Percentiles rank a stretch among this genome's conserved stretches.
These are phyloP conservation scores for Tetracentron sinense DNA, from an alignment of 164 flowering plant genomes.

Conservation along the genomic window DNA sequence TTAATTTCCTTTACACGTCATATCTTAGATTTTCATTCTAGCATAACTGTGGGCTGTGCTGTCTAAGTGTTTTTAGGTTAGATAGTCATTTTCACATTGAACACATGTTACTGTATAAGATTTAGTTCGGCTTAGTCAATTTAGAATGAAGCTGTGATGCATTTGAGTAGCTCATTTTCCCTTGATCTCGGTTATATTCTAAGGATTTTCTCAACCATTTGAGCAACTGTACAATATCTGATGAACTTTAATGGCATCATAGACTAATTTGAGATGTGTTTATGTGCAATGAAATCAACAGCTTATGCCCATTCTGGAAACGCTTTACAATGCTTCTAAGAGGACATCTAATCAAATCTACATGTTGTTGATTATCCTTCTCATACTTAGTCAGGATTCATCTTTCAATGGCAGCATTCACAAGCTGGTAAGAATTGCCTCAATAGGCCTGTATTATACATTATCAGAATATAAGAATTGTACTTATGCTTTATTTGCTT, in stretches of 20 bases:
- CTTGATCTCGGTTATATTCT: no score
- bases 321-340: constrained; percentile 79
- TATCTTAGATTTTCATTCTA: no score
- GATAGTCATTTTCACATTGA: no score
- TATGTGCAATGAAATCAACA: constrained; percentile 28
- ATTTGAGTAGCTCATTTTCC: no score
- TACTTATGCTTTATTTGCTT: constrained; percentile 5
- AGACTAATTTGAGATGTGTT: constrained; percentile 7
- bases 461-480: neutral
- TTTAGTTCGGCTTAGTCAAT: no score
- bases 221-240: neutral
- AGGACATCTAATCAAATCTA: constrained; percentile 91
- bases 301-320: constrained; percentile 95
- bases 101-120: no score
- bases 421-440: constrained; percentile 61
- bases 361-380: constrained; percentile 93
- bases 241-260: neutral
- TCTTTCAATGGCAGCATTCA: constrained; percentile 92
- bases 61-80: no score
- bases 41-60: no score
- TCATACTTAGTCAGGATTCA: constrained; percentile 96
- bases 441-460: neutral
- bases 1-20: no score
- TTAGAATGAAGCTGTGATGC: no score
- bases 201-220: no score